A percentile compares a stretch with the other conserved stretches of the same genome.
Conservation (phyloP, 352 stramenopile species). For the Phytophthora nicotianae region DNA sequence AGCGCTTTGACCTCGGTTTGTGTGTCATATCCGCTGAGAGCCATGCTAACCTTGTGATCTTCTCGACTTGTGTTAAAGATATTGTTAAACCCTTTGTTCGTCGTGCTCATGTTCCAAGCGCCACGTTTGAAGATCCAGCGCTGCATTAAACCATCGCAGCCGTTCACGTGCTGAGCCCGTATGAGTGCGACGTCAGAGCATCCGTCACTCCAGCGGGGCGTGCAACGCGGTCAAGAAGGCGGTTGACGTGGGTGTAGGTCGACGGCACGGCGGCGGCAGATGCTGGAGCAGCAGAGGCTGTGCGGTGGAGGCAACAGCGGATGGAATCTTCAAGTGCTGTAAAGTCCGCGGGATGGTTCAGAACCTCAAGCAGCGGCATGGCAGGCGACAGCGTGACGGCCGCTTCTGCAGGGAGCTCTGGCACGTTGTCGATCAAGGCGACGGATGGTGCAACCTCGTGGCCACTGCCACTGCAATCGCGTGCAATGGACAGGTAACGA, state of each 20-base stretch:
- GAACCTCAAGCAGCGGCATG: neutral
- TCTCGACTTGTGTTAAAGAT: no score
- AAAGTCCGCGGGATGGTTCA: neutral
- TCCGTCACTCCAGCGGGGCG: no score
- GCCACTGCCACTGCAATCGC: conserved; percentile 16
- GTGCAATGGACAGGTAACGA: conserved; percentile 20
- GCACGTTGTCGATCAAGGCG: conserved; percentile 9
- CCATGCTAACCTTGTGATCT: no score
- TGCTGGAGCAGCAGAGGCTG: neutral
- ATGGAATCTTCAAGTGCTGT: no score
- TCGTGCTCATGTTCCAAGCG: no score
- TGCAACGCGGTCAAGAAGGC: conserved; percentile 13
- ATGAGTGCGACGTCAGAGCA: no score
- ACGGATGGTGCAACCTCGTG: conserved; percentile 1
- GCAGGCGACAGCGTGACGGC: neutral
- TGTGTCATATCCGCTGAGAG: no score
- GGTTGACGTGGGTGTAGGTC: conserved; percentile 27
- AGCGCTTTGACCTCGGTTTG: no score
- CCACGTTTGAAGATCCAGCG: no score
- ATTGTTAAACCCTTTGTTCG: no score
- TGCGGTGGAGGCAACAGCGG: neutral
- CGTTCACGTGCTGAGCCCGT: no score
- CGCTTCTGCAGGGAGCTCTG: neutral
- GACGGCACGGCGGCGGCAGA: neutral
- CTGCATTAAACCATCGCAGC: no score